Evolutionary conservation across 345 rosid species (phyloP), one percentile per base, ranked within the genome.

Genomic region (Eucalyptus shirleyi): DNA sequence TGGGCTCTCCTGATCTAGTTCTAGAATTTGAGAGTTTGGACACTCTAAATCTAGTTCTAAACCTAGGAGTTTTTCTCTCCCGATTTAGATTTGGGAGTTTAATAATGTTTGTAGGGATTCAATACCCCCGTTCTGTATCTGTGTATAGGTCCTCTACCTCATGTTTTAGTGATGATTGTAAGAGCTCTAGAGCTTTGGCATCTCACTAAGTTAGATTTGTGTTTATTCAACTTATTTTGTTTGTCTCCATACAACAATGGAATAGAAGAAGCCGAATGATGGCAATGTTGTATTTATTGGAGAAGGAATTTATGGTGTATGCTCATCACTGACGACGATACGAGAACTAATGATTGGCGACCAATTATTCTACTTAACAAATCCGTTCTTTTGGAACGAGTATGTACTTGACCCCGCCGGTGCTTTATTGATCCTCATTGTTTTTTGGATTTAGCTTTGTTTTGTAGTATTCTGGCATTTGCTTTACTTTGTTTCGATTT

Each of bases 311-410:
- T 51, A 3, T 51, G 4, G 55, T 51, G 55, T 51, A 1, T 51
- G 21, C 9, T 51, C 23, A 51, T 51, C 56, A 51, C 9, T 7
- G 2, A 51, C 4, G 0, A 18, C 0, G 9, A 51, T 18, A 7
- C 0, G 2, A 51, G 56, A 51, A 18, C 56, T 51, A 18, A 3
- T 0, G 9, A 51, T 51, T 51, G 56, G 56, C 0, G 2, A 51
- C 56, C 4, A 51, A 51, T 51, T 51, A 51, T 51, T 51, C 23
- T 3, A 1, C 23, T 51, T 51, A 51, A 51, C 56, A 51, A 51
- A 51, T 51, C 56, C 2, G 9, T 51, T 51, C 23, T 51, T 51
- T 51, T 51, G 56, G 9, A 51, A 51, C 0, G 2, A 51, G 56
- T 51, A 1, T 51, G 56, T 18, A 3, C 56, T 51, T 51, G 2